phyloP scores from a whole-genome alignment of 352 stramenopile genomes.

The Phytophthora tubulina region DNA sequence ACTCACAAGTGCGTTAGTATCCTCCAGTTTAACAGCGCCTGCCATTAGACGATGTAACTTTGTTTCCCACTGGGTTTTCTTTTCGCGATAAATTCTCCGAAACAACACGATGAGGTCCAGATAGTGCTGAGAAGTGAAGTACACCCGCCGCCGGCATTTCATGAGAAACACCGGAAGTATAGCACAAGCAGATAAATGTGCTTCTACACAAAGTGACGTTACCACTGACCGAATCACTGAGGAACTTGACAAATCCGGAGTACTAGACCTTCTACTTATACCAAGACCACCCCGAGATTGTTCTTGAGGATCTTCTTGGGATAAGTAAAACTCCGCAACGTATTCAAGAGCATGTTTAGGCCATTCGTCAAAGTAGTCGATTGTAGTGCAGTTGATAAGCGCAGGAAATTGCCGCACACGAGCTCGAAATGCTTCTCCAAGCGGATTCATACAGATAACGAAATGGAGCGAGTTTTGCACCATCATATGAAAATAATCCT shows the following conservation, averaged over 20 bases:
- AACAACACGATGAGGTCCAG: conserved; percentile 93
- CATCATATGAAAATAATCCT: conserved; percentile 83
- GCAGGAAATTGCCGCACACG: conserved; percentile 93
- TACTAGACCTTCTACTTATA: conserved; percentile 3
- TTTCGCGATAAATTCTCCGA: conserved; percentile 73
- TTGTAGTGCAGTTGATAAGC: conserved; percentile 94
- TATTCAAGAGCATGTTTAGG: conserved; percentile 87
- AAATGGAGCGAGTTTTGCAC: conserved; percentile 90
- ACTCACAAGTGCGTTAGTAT: conserved; percentile 72
- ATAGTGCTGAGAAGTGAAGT: conserved; percentile 88
- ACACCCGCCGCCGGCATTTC: conserved; percentile 52
- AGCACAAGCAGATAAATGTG: conserved; percentile 50
- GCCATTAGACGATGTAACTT: conserved; percentile 69
- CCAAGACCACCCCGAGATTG: neutral
- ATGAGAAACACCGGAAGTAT: conserved; percentile 47
- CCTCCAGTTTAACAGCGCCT: conserved; percentile 78
- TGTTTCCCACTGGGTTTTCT: conserved; percentile 47
- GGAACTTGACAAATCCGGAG: conserved; percentile 13
- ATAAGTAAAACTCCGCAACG: conserved; percentile 74
- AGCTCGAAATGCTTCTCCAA: conserved; percentile 81
- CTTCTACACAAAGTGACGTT: conserved; percentile 59
- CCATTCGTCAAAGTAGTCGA: conserved; percentile 95
- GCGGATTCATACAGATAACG: conserved; percentile 92
- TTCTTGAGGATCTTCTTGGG: conserved; percentile 18
- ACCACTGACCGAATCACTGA: conserved; percentile 42